phyloP scores from a whole-genome alignment of 768 basidiomycete species.

The Tricholoma bakamatsutake region DNA sequence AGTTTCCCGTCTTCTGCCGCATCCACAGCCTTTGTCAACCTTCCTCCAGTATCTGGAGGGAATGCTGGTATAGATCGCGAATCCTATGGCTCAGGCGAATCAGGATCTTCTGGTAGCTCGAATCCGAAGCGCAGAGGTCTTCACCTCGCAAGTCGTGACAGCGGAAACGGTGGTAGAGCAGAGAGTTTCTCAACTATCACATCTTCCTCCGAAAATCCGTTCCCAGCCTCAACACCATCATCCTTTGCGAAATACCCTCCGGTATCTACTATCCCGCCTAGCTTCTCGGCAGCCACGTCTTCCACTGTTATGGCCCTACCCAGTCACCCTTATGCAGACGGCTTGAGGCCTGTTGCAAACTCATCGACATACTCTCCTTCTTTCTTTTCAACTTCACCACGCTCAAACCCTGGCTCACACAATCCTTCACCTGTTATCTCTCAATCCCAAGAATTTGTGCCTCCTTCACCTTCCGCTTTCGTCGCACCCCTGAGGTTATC shows the following conservation, averaged over 20 bases:
- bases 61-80: constrained; percentile 5
- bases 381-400: neutral
- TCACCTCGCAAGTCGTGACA: constrained; percentile 8
- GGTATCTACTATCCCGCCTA: constrained; percentile 17
- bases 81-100: constrained; percentile 15
- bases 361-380: neutral
- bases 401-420: constrained; percentile 12
- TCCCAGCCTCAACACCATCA: constrained; percentile 7
- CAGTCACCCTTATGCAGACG: neutral
- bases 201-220: constrained; percentile 11
- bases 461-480: constrained; percentile 4
- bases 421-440: constrained; percentile 11
- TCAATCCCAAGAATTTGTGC: constrained; percentile 4
- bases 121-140: constrained; percentile 13
- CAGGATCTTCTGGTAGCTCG: constrained; percentile 14
- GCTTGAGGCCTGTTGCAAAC: neutral
- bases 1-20: neutral
- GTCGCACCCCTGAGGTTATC: constrained; percentile 11
- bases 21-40: neutral
- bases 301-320: neutral
- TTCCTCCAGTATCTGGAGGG: neutral
- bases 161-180: constrained; percentile 1
- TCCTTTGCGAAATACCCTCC: constrained; percentile 14
- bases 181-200: constrained; percentile 11
- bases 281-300: constrained; percentile 6